A percentile compares a stretch with the other conserved stretches of the same genome.
phyloP scores from a whole-genome alignment of 169 alveolate species.

The Theileria parva region DNA sequence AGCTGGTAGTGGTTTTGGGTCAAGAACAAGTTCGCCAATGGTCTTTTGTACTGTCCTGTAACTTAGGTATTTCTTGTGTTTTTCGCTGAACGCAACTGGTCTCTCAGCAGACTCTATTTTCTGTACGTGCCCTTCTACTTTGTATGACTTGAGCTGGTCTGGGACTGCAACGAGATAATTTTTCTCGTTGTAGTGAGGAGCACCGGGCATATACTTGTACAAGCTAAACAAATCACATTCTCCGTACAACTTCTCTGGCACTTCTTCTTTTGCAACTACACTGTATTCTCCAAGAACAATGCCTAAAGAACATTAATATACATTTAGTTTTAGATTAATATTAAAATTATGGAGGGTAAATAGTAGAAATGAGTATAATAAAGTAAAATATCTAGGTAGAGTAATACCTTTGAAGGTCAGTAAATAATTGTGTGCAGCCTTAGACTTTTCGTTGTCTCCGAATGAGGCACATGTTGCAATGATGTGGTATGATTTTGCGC shows the following conservation, averaged over 20 bases:
- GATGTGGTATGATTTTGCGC: background rate
- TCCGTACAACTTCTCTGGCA: background rate
- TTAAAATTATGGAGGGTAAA: background rate
- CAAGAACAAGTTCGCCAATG: background rate
- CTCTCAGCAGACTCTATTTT: background rate
- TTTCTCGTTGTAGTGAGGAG: background rate
- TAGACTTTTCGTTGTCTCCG: background rate
- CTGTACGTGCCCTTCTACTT: background rate
- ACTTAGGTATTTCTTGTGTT: background rate
- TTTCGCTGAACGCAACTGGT: background rate
- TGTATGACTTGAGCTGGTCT: background rate
- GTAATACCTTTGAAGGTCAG: constrained; percentile 5
- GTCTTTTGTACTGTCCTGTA: background rate
- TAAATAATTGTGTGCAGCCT: background rate
- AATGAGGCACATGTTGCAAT: constrained; percentile 10
- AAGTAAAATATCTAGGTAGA: background rate
- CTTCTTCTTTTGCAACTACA: background rate
- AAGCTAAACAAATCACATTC: constrained; percentile 8
- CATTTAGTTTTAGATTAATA: background rate
- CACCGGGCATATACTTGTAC: constrained; percentile 3
- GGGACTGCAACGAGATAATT: background rate
- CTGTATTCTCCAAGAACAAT: constrained; percentile 10
- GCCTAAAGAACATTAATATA: background rate
- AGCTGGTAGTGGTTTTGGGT: no score
- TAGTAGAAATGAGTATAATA: no score